Base-by-base conservation (phyloP, 495 filamentous ascomycete genomes). In the Ramalina intermedia region DNA sequence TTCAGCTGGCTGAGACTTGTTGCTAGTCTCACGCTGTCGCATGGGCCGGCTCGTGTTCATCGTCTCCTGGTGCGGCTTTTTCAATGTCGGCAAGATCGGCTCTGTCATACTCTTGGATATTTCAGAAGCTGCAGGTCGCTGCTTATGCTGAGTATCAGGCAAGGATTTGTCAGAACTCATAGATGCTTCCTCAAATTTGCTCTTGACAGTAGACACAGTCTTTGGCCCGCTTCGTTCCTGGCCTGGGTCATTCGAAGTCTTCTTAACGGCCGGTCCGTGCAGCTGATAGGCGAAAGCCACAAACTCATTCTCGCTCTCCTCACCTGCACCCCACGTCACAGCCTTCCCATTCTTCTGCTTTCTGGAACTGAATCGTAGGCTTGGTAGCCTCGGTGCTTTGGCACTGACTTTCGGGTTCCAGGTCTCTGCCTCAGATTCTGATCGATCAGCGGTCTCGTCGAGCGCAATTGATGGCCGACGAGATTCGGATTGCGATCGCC, bases 251-350 rank as follows among this genome's bases (percentile, higher is more conserved):
- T 14, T 21, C 1, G 43, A 20, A 33, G 41, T 5, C 17, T 37
- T 40, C 8, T 46, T 29, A 4, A 24, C 24, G 23, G 43, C 26
- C 11, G 53, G 51, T 9, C 44, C 44, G 4, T 55, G 39, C 13
- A 54, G 42, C n/a, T 45, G 49, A 44, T 59, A 57, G 8, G 57
- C 54, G 43, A 60, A 60, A 1, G 53, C 42, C 11, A 57, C 47
- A 37, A 60, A 44, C n/a, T 59, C 57, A 42, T 47, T 51, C 23
- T 54, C 43, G 24, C 55, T 57, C 24, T 44, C 44, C 29, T 56
- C 57, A 26, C 54, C 54, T 41, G 40, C 50, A 43, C 50, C 46
- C 43, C 40, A 49, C 6, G 56, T 41, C 2, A 27, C 20, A 13
- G 55, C 38, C 29, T 57, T 57, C 37, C 43, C 21, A 16, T 44